Conservation (phyloP, 2,329 filamentous ascomycete species). For the Microdochium nivale region DNA sequence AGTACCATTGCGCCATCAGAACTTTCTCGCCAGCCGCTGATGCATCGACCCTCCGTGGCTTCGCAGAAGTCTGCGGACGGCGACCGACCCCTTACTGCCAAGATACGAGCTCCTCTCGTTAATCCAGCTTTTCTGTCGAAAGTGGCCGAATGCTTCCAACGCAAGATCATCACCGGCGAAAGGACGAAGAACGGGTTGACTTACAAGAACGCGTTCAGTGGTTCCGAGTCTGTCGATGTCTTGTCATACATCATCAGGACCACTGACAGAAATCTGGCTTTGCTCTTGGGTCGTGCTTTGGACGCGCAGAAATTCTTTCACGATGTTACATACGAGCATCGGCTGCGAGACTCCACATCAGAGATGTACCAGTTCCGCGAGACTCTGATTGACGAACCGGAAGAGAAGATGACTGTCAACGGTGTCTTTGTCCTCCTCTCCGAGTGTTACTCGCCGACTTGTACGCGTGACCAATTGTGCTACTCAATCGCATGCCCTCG, state of each 20-base stretch:
- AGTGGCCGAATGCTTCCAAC: constrained; percentile 85
- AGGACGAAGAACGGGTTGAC: constrained; percentile 93
- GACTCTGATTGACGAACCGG: constrained; percentile 76
- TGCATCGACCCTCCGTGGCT: constrained; percentile 45
- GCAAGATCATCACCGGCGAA: constrained; percentile 78
- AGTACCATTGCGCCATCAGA: constrained; percentile 65
- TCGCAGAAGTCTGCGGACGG: constrained; percentile 43
- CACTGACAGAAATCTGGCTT: constrained; percentile 85
- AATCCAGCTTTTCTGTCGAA: constrained; percentile 92
- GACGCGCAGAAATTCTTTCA: constrained; percentile 99
- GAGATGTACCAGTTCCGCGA: constrained; percentile 98
- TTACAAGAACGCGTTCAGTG: constrained; percentile 95
- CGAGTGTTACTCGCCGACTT: constrained; percentile 97
- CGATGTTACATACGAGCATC: constrained; percentile 96
- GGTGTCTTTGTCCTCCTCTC: constrained; percentile 94
- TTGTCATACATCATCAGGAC: constrained; percentile 96
- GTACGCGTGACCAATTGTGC: constrained; percentile 88
- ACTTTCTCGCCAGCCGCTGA: constrained; percentile 38
- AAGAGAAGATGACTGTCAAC: constrained; percentile 68
- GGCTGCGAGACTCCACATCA: constrained; percentile 82
- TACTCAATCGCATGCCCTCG: constrained; percentile 97
- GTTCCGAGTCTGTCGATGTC: constrained; percentile 89
- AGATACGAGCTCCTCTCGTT: constrained; percentile 70
- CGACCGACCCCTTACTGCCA: constrained; percentile 49
- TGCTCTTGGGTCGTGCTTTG: constrained; percentile 81